Evolutionary conservation across 176 grass and related monocot species (phyloP).

Genomic region (Melocanna baccifera): DNA sequence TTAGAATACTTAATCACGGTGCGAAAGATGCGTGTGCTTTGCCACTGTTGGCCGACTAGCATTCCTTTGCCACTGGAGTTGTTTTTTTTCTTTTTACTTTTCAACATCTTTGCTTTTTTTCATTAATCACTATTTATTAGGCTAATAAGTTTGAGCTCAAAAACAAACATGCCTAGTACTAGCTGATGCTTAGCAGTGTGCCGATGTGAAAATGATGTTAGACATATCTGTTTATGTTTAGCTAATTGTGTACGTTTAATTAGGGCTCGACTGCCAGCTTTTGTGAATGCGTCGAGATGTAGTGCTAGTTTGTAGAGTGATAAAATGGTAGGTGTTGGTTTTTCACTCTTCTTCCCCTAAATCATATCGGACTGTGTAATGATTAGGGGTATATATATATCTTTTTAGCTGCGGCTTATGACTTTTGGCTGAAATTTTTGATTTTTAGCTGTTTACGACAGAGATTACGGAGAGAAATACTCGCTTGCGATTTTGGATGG

Average conservation of each 20-base stretch:
- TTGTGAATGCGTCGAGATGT: slow-evolving; percentile 11
- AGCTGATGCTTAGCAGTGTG: not conserved
- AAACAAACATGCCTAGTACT: no score
- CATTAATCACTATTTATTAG: not conserved
- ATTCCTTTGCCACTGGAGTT: not conserved
- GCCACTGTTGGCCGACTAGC: slow-evolving; percentile 27
- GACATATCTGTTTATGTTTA: not conserved
- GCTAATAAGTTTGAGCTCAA: no score
- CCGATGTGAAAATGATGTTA: slow-evolving; percentile 22
- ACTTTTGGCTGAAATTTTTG: no score
- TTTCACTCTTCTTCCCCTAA: not conserved
- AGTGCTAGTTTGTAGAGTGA: not conserved
- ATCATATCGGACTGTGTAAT: slow-evolving; percentile 11
- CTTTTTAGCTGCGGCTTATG: no score
- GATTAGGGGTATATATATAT: not conserved
- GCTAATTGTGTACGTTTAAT: not conserved
- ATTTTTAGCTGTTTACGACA: no score
- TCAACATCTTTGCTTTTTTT: no score
- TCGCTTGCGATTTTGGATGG: no score
- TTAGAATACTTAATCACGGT: no score
- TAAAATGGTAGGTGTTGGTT: not conserved
- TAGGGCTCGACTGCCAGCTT: not conserved
- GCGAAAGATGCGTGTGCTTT: slow-evolving; percentile 25
- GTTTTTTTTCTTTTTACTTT: no score
- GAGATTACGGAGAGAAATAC: no score